Base-by-base conservation (phyloP, 331 rosid species). In the Quercus phellos region DNA sequence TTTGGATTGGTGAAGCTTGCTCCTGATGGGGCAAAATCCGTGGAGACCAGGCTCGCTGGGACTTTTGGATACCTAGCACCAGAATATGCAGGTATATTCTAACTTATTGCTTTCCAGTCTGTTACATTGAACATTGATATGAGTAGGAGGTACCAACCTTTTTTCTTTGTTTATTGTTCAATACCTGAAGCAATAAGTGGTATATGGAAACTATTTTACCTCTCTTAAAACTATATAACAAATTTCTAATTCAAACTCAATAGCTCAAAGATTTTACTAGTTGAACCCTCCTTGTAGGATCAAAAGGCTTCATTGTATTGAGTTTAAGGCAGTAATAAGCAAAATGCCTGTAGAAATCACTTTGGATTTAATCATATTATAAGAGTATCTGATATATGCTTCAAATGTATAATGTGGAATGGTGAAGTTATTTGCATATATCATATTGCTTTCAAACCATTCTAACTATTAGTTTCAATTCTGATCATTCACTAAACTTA, bases 1-100 rank as follows among this genome's bases (percentile, higher is more conserved):
- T 94, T 94, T 55, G 98, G 98, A 54, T 85, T 94, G 90, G 98
- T 94, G 79, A 94, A 94, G 81, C 94, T 94, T 73, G 98, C 98
- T 42, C 97, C 98, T 50, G 90, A 89, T 70, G 98, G 97, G 1
- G 91, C 89, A 84, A 88, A 83, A 82, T 94, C 97, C 19, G 90
- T 94, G 10, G 97, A 82, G 73, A 94, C 98, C 80, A 80, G 84
- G 77, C 98, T 94, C 79, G 98, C 97, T 19, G 97, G 98, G 60
- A 92, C 97, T 78, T 92, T 94, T 73, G 97, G 97, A 77, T 94
- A 94, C 79, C 81, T 88, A 26, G 91, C 91, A 35, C 91, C 91
- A 18, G 91, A 88, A 78, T 88, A 88, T 77, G 91, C 91, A 71
- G 97, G 98, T 92, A 85, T 50, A 21, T 43, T 77, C 46, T 42